Base-by-base conservation (phyloP, 371 early-diverging fungal species). In the Basidiobolus meristosporus region DNA sequence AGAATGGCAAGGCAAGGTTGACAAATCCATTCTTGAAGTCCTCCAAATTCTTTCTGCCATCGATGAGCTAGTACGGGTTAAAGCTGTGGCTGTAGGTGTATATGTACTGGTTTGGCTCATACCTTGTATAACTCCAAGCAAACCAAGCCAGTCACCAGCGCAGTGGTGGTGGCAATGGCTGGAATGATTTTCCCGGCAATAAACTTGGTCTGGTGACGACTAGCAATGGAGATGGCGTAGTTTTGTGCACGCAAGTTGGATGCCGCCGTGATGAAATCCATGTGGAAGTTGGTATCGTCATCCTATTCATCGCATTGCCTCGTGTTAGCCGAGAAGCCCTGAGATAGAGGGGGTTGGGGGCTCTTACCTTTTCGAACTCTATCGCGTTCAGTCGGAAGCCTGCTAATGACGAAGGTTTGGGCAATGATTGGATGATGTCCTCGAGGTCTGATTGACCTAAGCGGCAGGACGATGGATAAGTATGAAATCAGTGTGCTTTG, bases 161-260 rank as follows among this genome's bases (percentile, higher is more conserved):
- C 86, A 0, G 99, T 99, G 0, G 99, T 99, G 1, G 99, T 99
- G 7, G 99, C 99, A 67, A 99, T 99, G 31, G 99, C 99, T 18
- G 99, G 99, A 49, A 99, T 99, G 48, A 99, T 99, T 62, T 91
- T 91, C 29, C 99, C 99, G 2, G 99, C 99, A 65, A 99, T 98
- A 53, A 91, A 89, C 72, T 98, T 99, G 49, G 98, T 92, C 60
- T 84, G 82, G 61, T 85, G 86, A 39, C 90, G 82, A 57, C 96
- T 87, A 2, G 93, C 87, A 31, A 63, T 58, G n/a, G 74, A 54
- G 46, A 99, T 99, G 40, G 68, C 77, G 59, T 99, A 99, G 68
- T 96, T 98, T 46, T 66, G 51, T 6, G 98, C 98, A 51, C 99
- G 84, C 60, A 99, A 60, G 65, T 99, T 99, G 37, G 98, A 86